Percentiles rank a stretch among this genome's conserved stretches.
phyloP scores from a whole-genome alignment of 2,329 filamentous ascomycete genomes.

The Monosporascus ibericus region DNA sequence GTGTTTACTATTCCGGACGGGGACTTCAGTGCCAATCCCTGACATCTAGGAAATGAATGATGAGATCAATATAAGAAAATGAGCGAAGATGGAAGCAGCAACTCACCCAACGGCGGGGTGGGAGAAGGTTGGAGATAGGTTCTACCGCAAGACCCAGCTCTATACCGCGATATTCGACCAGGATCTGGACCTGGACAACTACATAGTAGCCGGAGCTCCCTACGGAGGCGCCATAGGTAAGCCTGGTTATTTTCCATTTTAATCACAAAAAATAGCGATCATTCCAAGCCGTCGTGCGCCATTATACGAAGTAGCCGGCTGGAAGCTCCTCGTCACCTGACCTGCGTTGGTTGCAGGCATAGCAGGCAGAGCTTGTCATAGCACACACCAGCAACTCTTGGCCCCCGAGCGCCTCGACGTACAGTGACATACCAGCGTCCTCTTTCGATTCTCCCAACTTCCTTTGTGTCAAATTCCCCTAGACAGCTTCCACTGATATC shows the following conservation, averaged over 20 bases:
- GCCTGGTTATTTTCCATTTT: slow-evolving; percentile 15
- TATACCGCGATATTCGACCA: slow-evolving; percentile 92
- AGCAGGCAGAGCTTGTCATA: no score
- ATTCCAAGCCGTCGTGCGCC: no score
- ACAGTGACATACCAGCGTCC: no score
- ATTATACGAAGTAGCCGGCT: no score
- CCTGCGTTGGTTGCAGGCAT: background rate
- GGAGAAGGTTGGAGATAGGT: slow-evolving; percentile 88
- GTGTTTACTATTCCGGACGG: background rate
- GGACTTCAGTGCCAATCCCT: no score
- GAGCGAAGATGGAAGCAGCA: slow-evolving; percentile 43
- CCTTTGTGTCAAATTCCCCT: background rate
- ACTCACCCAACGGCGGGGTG: slow-evolving; percentile 76
- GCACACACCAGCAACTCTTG: no score
- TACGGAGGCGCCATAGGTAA: slow-evolving; percentile 91
- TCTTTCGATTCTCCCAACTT: background rate
- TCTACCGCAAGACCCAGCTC: slow-evolving; percentile 90
- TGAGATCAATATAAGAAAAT: slow-evolving; percentile 17
- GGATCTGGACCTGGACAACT: slow-evolving; percentile 91
- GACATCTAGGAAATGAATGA: slow-evolving; percentile 6
- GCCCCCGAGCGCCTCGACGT: background rate
- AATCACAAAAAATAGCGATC: background rate
- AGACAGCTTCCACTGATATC: slow-evolving; percentile 19
- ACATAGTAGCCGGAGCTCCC: slow-evolving; percentile 83
- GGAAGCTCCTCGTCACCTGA: background rate